Percentiles rank a stretch among this genome's conserved stretches.
Evolutionary conservation across 148 eudicot genomes (phyloP).

Genomic region (Diospyros kaki): DNA sequence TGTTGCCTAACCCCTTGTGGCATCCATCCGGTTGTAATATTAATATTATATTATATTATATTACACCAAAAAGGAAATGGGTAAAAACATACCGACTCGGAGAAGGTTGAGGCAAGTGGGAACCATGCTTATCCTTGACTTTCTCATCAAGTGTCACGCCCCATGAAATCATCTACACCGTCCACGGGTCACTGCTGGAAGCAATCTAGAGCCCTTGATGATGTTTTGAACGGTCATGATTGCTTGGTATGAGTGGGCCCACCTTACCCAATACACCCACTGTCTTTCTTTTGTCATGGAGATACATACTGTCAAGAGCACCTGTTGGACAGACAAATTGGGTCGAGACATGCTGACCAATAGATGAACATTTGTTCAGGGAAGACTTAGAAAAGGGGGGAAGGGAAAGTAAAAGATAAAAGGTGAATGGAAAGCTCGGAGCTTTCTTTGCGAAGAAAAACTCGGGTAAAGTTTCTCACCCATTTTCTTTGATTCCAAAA

Average conservation of each 20-base stretch:
- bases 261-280: conserved; percentile 2
- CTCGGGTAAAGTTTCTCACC: neutral
- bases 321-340: neutral
- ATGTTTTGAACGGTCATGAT: neutral
- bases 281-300: neutral
- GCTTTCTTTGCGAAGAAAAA: neutral
- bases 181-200: neutral
- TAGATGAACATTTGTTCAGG: no score
- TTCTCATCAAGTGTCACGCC: conserved; percentile 1
- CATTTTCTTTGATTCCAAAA: conserved; percentile 1
- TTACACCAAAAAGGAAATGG: no score
- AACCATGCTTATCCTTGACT: conserved; percentile 6
- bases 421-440: neutral
- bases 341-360: neutral
- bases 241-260: conserved; percentile 2
- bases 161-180: neutral
- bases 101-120: neutral
- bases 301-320: neutral
- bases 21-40: no score
- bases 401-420: neutral
- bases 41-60: neutral
- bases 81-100: neutral
- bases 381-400: neutral
- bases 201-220: neutral
- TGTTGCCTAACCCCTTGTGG: no score